Conservation (phyloP, 2,329 filamentous ascomycete species). For the Hypoxylon sp. region DNA sequence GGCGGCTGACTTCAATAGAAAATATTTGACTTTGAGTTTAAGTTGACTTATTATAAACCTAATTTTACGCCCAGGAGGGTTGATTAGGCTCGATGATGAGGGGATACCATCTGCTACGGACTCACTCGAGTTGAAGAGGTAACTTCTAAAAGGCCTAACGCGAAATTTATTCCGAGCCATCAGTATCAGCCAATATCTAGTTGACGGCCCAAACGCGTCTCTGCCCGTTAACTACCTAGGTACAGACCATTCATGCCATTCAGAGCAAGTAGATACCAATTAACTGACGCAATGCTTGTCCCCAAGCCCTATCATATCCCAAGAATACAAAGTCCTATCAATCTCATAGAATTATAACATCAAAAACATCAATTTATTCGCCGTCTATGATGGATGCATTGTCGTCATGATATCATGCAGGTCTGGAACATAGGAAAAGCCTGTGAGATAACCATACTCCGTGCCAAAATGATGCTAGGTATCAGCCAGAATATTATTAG, state of each 20-base stretch:
- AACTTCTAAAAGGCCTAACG: too few relatives aligned
- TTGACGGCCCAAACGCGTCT: conserved; percentile 14
- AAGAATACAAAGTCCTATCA: conserved; percentile 34
- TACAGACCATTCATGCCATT: conserved; percentile 15
- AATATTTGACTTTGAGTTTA: neutral
- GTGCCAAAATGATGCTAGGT: conserved; percentile 22
- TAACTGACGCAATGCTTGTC: conserved; percentile 30
- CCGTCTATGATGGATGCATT: conserved; percentile 46
- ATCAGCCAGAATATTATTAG: conserved; percentile 28
- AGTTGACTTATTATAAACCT: neutral
- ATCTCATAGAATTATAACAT: conserved; percentile 37
- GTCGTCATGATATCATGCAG: conserved; percentile 23
- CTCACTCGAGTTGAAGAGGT: too few relatives aligned
- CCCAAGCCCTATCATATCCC: conserved; percentile 12
- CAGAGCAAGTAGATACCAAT: conserved; percentile 12
- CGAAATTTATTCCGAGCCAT: conserved; percentile 16
- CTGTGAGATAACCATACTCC: conserved; percentile 33
- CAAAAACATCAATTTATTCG: conserved; percentile 42
- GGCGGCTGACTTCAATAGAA: neutral
- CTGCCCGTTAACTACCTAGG: conserved; percentile 9
- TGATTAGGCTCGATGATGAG: neutral
- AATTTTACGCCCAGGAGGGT: neutral
- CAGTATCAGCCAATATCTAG: conserved; percentile 6
- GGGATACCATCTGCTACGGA: too few relatives aligned
- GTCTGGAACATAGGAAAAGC: conserved; percentile 19